Conservation (phyloP, 768 basidiomycete genomes). For the Postia placenta region DNA sequence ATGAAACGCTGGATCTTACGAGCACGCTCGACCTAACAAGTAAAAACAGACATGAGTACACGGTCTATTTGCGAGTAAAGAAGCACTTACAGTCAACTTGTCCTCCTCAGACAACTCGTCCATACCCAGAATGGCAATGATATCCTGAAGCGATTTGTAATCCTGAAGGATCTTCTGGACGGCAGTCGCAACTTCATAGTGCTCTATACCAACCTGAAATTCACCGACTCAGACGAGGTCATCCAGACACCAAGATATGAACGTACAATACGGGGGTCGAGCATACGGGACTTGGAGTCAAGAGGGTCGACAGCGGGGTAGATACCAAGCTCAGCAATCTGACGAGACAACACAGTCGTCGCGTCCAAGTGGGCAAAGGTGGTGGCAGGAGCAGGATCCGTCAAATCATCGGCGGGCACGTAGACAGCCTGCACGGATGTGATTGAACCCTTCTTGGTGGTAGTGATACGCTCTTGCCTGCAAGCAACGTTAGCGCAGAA, state of each 20-base stretch:
- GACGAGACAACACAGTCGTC: constrained; percentile 98
- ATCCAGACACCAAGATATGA: neutral
- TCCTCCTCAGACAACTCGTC: constrained; percentile 99
- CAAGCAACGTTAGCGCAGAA: neutral
- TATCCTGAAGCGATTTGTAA: constrained; percentile 97
- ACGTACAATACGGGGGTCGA: constrained; percentile 96
- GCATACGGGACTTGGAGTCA: constrained; percentile 99
- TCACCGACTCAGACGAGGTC: neutral
- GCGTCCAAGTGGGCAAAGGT: constrained; percentile 99
- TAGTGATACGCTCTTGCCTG: constrained; percentile 99
- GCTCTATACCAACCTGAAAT: constrained; percentile 72
- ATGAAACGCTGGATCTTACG: constrained; percentile 99
- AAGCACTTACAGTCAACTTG: constrained; percentile 81
- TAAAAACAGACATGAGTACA: neutral
- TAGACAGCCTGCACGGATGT: constrained; percentile 99
- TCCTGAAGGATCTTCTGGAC: constrained; percentile 97
- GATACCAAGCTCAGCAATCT: constrained; percentile 98
- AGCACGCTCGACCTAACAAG: constrained; percentile 81
- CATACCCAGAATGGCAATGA: constrained; percentile 99
- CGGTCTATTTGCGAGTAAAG: neutral
- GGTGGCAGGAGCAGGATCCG: constrained; percentile 98
- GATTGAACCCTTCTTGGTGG: constrained; percentile 99
- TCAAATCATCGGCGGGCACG: constrained; percentile 99
- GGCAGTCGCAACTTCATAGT: constrained; percentile 94
- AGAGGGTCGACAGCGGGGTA: constrained; percentile 99